Evolutionary conservation across 768 basidiomycete species (phyloP), one percentile per base, ranked within the genome.

Genomic region (Hericium coralloides): DNA sequence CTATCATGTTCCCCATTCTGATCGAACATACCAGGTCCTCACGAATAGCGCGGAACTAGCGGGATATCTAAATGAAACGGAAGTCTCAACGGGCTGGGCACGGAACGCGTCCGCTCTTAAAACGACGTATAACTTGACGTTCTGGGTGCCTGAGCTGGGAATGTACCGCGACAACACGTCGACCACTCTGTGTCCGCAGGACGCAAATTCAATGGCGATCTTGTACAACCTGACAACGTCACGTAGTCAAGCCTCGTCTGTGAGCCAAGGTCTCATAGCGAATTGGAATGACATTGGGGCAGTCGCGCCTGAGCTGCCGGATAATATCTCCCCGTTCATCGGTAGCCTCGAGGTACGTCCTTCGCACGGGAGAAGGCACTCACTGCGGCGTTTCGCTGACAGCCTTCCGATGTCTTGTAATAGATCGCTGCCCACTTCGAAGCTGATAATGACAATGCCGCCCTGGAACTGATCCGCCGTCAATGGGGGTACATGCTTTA

Each of bases 401-500:
- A 26, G 25, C 0, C 80, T 81, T 71, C 81, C 41, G 41, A 45
- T n/a, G 2, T 0, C 31, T 9, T 9, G 31, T 31, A 31, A 31
- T n/a, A 45, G 43, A n/a, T 45, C 20, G 43, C 43, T 18, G 43
- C 80, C 2, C 81, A 83, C 58, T 84, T 83, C 56, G 74, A 71
- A 12, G 72, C 78, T 2, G 80, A 77, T 0, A 76, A 83, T 56
- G 78, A 79, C 38, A 72, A 65, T 0, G 69, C 75, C 2, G 81
- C 81, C 0, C 70, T 84, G 64, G 79, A 82, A 55, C 70, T 84
- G 2, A 68, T 83, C 12, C 70, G 73, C 12, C 67, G 79, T 15
- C 78, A 78, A 37, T 84, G 81, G 82, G 82, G 81, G 2, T 84
- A 80, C 67, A 82, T 83, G 68, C 68, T 84, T 2, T 76, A 75